A percentile compares a stretch with the other conserved stretches of the same genome.
Conservation (phyloP, 140 eudicot species). For the Flaveria floridana region DNA sequence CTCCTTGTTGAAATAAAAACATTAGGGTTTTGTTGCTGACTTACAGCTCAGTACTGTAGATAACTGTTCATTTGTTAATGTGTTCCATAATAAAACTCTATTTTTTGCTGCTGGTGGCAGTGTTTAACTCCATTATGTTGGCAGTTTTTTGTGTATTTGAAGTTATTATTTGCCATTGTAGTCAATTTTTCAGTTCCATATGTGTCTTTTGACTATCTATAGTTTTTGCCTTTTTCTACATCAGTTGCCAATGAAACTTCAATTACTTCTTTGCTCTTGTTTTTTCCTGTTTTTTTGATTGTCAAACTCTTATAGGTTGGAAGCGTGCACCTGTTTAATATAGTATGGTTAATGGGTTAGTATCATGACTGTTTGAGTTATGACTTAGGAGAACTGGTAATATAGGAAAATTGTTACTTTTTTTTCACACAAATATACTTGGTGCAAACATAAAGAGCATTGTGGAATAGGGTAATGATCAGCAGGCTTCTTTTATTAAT, state of each 20-base stretch:
- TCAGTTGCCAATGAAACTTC: background rate
- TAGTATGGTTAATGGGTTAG: background rate
- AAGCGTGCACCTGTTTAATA: slow-evolving; percentile 13
- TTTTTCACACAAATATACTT: slow-evolving; percentile 1
- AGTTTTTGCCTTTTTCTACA: background rate
- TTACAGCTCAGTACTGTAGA: too few relatives aligned
- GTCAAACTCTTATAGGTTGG: slow-evolving; percentile 21
- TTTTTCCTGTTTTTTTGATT: slow-evolving; percentile 1
- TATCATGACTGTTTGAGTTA: slow-evolving; percentile 10
- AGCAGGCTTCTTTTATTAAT: slow-evolving; percentile 9
- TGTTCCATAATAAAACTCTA: too few relatives aligned
- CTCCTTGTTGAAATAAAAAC: background rate
- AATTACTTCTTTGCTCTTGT: background rate
- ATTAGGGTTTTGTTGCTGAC: background rate
- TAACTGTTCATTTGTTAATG: too few relatives aligned
- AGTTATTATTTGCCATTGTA: too few relatives aligned
- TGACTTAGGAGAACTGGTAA: slow-evolving; percentile 12
- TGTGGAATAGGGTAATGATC: slow-evolving; percentile 31
- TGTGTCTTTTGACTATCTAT: background rate
- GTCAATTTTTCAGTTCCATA: background rate
- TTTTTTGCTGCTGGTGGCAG: too few relatives aligned
- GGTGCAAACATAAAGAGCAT: slow-evolving; percentile 27
- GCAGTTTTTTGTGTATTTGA: too few relatives aligned
- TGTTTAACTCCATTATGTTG: too few relatives aligned
- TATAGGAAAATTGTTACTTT: slow-evolving; percentile 17